Conservation (phyloP, 495 filamentous ascomycete genomes). For the Podospora conica region DNA sequence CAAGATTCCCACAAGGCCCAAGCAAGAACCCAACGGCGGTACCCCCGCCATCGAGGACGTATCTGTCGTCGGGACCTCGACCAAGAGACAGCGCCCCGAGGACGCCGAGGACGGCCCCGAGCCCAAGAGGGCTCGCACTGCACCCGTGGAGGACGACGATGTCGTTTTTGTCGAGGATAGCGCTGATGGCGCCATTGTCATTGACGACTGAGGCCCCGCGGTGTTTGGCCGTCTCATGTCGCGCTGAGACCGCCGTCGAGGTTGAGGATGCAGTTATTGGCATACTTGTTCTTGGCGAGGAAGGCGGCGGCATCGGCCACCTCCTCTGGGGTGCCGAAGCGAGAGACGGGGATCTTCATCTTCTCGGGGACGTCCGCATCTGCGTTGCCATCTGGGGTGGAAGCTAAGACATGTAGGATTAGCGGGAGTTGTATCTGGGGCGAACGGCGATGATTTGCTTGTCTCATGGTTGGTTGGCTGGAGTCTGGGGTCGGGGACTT, state of each 20-base stretch:
- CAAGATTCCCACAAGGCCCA: conserved; percentile 44
- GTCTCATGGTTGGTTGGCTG: neutral
- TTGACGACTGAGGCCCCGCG: conserved; percentile 11
- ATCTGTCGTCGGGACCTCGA: conserved; percentile 15
- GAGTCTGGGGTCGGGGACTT: neutral
- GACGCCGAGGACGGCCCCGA: conserved; percentile 15
- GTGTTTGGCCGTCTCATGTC: conserved; percentile 31
- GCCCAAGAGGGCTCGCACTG: conserved; percentile 43
- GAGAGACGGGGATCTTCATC: conserved; percentile 56
- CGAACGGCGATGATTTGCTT: neutral
- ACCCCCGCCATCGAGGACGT: conserved; percentile 25
- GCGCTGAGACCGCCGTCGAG: conserved; percentile 81
- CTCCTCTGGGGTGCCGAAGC: conserved; percentile 62
- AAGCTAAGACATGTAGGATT: neutral
- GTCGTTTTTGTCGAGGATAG: conserved; percentile 56
- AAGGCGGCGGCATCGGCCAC: conserved; percentile 78
- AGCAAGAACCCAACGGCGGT: conserved; percentile 32
- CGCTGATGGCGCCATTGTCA: conserved; percentile 32
- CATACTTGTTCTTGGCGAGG: conserved; percentile 69
- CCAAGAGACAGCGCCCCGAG: conserved; percentile 35
- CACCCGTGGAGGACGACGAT: conserved; percentile 27
- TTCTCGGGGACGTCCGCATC: conserved; percentile 22
- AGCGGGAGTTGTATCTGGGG: neutral
- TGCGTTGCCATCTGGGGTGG: neutral
- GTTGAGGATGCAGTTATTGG: conserved; percentile 78